Conservation (phyloP, 2,329 filamentous ascomycete genomes). For the Paramyrothecium roridum region DNA sequence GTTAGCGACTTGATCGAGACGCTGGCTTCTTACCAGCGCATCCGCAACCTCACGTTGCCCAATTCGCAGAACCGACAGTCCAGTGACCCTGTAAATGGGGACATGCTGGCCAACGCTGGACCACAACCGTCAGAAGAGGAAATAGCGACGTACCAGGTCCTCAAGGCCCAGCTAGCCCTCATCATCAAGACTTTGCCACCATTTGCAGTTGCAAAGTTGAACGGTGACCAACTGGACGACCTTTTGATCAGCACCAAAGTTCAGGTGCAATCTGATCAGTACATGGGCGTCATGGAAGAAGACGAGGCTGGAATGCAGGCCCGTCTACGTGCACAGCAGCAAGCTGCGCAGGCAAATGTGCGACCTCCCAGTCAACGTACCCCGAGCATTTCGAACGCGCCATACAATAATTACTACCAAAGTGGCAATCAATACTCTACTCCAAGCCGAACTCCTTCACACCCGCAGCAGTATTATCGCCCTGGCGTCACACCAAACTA, state of each 20-base stretch:
- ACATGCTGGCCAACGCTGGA: constrained; percentile 65
- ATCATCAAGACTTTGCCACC: constrained; percentile 76
- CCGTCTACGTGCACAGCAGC: constrained; percentile 37
- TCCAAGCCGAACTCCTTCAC: constrained; percentile 40
- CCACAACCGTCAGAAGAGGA: constrained; percentile 65
- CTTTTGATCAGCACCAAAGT: constrained; percentile 79
- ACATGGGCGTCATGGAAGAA: constrained; percentile 78
- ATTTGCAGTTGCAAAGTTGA: constrained; percentile 80
- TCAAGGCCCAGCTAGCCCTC: constrained; percentile 71
- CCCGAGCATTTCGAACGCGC: constrained; percentile 32
- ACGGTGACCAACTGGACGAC: constrained; percentile 81
- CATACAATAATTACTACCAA: constrained; percentile 42
- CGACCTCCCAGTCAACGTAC: constrained; percentile 34
- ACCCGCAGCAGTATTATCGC: constrained; percentile 43
- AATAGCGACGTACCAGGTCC: constrained; percentile 62
- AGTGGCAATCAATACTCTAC: constrained; percentile 43
- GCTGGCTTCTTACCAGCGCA: constrained; percentile 73
- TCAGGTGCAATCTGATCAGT: constrained; percentile 68
- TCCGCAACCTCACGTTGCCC: constrained; percentile 68
- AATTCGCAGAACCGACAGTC: constrained; percentile 60
- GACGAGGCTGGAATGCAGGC: constrained; percentile 64
- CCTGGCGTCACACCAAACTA: constrained; percentile 33
- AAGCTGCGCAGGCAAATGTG: constrained; percentile 27
- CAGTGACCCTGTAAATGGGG: constrained; percentile 61
- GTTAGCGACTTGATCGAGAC: constrained; percentile 76